These are phyloP conservation scores for Orbilia ellipsospora DNA, from an alignment of 2,329 filamentous ascomycete species.

Conservation along the genomic window DNA sequence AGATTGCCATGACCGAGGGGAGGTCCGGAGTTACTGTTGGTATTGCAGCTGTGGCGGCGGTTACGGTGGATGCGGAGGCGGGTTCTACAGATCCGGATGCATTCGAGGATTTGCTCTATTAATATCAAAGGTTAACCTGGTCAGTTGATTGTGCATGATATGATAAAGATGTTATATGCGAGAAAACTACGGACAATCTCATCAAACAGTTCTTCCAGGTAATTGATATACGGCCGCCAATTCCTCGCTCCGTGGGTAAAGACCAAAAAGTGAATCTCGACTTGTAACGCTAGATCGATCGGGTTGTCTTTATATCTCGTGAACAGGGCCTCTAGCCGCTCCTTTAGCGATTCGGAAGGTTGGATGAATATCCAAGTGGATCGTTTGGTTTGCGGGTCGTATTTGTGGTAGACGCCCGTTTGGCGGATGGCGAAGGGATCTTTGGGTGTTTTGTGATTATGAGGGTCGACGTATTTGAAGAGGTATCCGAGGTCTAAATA, in stretches of 20 bases:
- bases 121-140: too few species aligned
- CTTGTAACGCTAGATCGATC: conserved; percentile 39
- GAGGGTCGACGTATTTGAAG: conserved; percentile 44
- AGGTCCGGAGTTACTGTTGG: conserved; percentile 1
- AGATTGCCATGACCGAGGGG: conserved; percentile 12
- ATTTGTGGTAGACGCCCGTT: conserved; percentile 50
- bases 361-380: conserved; percentile 48
- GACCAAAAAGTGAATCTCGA: conserved; percentile 41
- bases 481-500: conserved; percentile 44
- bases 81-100: neutral
- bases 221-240: conserved; percentile 46
- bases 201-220: conserved; percentile 28
- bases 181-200: conserved; percentile 35
- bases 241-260: conserved; percentile 33
- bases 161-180: too few species aligned
- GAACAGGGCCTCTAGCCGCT: conserved; percentile 31
- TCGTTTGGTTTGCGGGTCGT: conserved; percentile 41
- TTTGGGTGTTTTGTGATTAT: conserved; percentile 16
- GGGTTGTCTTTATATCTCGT: conserved; percentile 40
- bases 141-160: neutral
- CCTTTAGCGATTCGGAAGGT: conserved; percentile 38
- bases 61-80: neutral
- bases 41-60: neutral
- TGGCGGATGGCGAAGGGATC: conserved; percentile 37
- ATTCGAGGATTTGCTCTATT: too few species aligned